Conservation (phyloP, 139 green algal genomes). For the Zygnema cylindricum region DNA sequence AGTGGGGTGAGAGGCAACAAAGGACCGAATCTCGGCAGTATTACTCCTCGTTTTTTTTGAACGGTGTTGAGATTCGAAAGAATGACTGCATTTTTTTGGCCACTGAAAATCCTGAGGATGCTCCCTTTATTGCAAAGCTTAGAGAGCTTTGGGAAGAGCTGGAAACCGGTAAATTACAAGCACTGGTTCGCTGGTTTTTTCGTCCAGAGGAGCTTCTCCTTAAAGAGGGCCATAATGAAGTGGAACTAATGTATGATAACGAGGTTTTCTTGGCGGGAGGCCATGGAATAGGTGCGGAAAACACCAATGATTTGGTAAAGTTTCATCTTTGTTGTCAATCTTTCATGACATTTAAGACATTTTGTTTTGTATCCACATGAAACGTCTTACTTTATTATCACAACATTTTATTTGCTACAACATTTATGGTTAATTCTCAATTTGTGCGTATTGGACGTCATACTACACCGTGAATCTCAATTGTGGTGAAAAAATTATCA, state of each 20-base stretch:
- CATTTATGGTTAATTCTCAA: too few species aligned
- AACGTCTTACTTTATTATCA: too few species aligned
- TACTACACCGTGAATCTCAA: too few species aligned
- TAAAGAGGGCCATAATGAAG: neutral
- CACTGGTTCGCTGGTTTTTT: neutral
- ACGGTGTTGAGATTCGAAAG: neutral
- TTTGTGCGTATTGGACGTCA: too few species aligned
- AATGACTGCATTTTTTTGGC: neutral
- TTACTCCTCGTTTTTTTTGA: neutral
- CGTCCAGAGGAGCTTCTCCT: neutral
- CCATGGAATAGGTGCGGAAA: neutral
- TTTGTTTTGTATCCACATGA: too few species aligned
- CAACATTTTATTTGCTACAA: too few species aligned
- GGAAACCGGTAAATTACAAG: neutral
- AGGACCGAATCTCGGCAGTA: too few species aligned
- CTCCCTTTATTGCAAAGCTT: neutral
- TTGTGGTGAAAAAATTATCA: too few species aligned
- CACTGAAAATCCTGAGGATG: neutral
- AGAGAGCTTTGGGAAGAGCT: neutral
- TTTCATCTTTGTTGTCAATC: too few species aligned
- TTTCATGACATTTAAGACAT: too few species aligned
- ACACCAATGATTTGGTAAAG: neutral
- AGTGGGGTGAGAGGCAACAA: too few species aligned
- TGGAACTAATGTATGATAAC: neutral
- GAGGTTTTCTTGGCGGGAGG: neutral